Conservation (phyloP, 73 alveolate genomes). For the Breviolum minutum region DNA sequence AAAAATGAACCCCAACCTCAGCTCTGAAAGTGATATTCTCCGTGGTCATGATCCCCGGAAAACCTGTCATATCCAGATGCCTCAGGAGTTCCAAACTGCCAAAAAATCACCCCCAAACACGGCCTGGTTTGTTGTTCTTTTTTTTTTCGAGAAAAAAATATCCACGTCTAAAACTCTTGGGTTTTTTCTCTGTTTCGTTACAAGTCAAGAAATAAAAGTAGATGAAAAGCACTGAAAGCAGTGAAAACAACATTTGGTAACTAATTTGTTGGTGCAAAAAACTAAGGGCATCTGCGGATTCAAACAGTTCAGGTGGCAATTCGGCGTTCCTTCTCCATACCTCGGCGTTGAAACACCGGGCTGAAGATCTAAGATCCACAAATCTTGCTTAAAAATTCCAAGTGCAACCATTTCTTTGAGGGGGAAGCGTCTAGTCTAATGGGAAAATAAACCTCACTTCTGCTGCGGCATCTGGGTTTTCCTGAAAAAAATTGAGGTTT, state of each 20-base stretch:
- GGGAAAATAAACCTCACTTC: too few species aligned
- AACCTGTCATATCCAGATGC: constrained; percentile 92
- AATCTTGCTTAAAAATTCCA: not conserved
- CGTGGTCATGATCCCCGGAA: constrained; percentile 87
- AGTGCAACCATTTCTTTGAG: not conserved
- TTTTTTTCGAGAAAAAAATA: too few species aligned
- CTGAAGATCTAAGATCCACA: not conserved
- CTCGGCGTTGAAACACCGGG: not conserved
- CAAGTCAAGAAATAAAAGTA: not conserved
- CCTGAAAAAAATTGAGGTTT: not conserved
- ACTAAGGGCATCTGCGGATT: constrained; percentile 38
- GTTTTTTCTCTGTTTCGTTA: not conserved
- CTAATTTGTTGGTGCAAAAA: not conserved
- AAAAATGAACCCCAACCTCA: not conserved
- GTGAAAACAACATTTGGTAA: too few species aligned
- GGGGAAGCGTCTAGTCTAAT: not conserved
- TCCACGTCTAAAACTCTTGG: too few species aligned
- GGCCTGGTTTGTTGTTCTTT: too few species aligned
- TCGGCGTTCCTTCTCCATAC: constrained; percentile 92
- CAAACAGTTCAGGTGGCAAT: constrained; percentile 84
- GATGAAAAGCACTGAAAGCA: not conserved
- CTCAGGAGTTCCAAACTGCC: not conserved
- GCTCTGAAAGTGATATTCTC: constrained; percentile 73
- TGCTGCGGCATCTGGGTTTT: too few species aligned
- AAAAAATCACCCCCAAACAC: too few species aligned